Evolutionary conservation across 2,329 filamentous ascomycete species (phyloP), one percentile per base, ranked within the genome.

Genomic region (Clathrospora elynae): DNA sequence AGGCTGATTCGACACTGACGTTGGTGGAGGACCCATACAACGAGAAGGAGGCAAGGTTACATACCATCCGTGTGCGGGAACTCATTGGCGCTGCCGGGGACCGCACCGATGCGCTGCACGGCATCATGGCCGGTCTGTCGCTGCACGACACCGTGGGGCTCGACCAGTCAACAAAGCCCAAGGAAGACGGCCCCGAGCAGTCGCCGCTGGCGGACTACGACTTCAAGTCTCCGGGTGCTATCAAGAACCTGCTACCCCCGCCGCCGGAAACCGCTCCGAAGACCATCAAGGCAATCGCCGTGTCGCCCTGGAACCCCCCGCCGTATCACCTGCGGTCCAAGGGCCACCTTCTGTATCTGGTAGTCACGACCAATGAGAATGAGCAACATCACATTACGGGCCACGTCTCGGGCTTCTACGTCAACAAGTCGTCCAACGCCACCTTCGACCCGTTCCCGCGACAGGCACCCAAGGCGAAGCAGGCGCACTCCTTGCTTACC

Each of bases 301-400:
- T 99, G 19, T 97, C 93, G 10, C 80, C 90, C 5, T 99, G 93
- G 93, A 97, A 97, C 73, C 93, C 95, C 24, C 91, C 92, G 26
- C 93, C 93, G 32, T 90, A 92, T 68, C 84, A 95, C 67, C 81
- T 96, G 37, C 85, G 91, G 55, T 90, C 95, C 66, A 90, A 88
- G 66, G 93, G 93, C 14, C 93, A 99, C 70, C 77, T 99, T 44
- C 80, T 99, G 34, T 99, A 99, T 71, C 79, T 99, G 13, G 80
- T 90, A 51, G 79, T 93, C 29, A 92, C 87, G 11, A 97, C 91
- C 43, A 92, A 90, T 59, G 93, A 99, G 73, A 91, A 91, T 51
- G 93, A 99, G 74, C 90, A 95, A 70, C 85, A 87, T 71, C 90
- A 96, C 71, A 87, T 99, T 64, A 99, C 95, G 7, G 84, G 89